A percentile compares a stretch with the other conserved stretches of the same genome.
Conservation (phyloP, 2,329 filamentous ascomycete genomes). For the Phoma sp. region DNA sequence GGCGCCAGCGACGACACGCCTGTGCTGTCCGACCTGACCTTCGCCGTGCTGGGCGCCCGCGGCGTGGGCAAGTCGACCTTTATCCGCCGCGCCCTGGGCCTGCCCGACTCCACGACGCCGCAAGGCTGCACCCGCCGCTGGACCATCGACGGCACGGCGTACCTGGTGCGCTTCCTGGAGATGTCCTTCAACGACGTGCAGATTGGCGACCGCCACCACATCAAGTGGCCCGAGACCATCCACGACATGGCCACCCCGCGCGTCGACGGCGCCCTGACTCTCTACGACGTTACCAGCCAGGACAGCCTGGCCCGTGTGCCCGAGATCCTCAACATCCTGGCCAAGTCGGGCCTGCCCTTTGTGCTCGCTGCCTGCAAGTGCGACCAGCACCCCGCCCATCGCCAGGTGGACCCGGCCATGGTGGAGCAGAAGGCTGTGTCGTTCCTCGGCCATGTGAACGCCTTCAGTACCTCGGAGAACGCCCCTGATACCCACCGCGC, state of each 20-base stretch:
- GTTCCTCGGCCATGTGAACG: constrained; percentile 68
- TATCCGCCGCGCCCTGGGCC: constrained; percentile 62
- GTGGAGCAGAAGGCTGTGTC: constrained; percentile 68
- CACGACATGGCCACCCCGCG: constrained; percentile 73
- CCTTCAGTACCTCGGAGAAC: constrained; percentile 74
- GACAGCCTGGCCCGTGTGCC: constrained; percentile 77
- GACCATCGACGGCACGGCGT: constrained; percentile 61
- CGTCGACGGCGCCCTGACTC: constrained; percentile 80
- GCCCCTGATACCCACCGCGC: constrained; percentile 74
- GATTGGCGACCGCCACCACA: constrained; percentile 54
- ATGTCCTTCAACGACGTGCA: constrained; percentile 60
- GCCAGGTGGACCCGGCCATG: constrained; percentile 72
- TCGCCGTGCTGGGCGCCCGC: constrained; percentile 62
- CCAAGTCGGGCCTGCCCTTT: constrained; percentile 74
- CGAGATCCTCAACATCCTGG: constrained; percentile 74
- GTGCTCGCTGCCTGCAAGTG: constrained; percentile 90
- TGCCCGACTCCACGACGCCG: constrained; percentile 53
- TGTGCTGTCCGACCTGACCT: constrained; percentile 61
- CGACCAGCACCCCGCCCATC: constrained; percentile 73
- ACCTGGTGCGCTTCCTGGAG: constrained; percentile 64
- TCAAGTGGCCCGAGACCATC: constrained; percentile 63
- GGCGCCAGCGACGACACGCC: constrained; percentile 36
- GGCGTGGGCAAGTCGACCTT: constrained; percentile 66
- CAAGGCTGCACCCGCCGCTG: constrained; percentile 59
- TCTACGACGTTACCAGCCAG: constrained; percentile 86